Percentiles rank a stretch among this genome's conserved stretches.
Conservation (phyloP, 805 yeast species). For the Vanderwaltozyma verrucispora region DNA sequence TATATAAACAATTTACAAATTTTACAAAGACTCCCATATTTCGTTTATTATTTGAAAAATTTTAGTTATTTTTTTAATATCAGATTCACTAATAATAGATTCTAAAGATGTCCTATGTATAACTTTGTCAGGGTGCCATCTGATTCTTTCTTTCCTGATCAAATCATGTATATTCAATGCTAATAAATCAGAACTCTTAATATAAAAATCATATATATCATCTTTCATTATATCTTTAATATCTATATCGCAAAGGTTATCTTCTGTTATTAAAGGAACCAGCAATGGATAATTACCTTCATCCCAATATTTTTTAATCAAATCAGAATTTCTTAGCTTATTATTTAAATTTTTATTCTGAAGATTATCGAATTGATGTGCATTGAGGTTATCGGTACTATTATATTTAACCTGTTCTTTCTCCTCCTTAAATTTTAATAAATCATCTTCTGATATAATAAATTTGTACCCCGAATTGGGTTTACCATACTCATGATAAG, state of each 20-base stretch:
- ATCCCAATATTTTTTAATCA: background rate
- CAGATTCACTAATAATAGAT: background rate
- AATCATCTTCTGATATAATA: conserved; percentile 6
- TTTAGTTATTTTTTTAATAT: conserved; percentile 24
- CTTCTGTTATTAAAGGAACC: too few relatives aligned
- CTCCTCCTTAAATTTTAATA: background rate
- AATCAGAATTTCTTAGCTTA: background rate
- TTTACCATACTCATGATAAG: conserved; percentile 10
- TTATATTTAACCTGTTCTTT: too few relatives aligned
- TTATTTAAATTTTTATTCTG: too few relatives aligned
- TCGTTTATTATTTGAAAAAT: conserved; percentile 36
- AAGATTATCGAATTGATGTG: too few relatives aligned
- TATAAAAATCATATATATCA: conserved; percentile 6
- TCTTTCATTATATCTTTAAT: conserved; percentile 4
- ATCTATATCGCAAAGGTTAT: conserved; percentile 1
- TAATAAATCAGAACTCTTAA: conserved; percentile 3
- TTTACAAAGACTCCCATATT: conserved; percentile 24
- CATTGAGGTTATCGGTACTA: too few relatives aligned
- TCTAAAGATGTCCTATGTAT: background rate
- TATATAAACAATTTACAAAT: too few relatives aligned
- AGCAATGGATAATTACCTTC: too few relatives aligned
- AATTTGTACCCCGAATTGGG: conserved; percentile 12
- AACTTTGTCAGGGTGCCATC: conserved; percentile 62
- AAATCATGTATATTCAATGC: conserved; percentile 6
- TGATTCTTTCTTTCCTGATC: conserved; percentile 40